Conservation (phyloP, 2,329 filamentous ascomycete species). For the Tolypocladium sp. region DNA sequence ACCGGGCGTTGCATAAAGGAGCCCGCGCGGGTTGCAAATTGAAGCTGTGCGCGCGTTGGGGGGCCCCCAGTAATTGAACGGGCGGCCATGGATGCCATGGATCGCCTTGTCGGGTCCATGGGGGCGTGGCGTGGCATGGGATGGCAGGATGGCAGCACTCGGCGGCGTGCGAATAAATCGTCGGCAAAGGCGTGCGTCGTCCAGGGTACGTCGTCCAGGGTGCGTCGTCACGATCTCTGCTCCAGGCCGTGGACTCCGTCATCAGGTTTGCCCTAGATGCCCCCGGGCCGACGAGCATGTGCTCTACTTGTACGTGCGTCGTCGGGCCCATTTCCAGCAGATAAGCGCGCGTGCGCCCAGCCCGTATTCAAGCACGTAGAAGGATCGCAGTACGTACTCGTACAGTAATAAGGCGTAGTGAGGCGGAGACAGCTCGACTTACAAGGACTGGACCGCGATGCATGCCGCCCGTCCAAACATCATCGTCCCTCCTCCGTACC, state of each 20-base stretch:
- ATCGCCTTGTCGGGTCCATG: not conserved
- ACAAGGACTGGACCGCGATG: not conserved
- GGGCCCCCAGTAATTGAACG: not conserved
- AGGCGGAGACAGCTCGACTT: not conserved
- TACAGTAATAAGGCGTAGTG: not conserved
- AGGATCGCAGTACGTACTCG: not conserved
- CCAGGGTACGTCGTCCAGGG: not conserved
- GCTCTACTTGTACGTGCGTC: not conserved
- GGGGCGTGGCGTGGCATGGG: not conserved
- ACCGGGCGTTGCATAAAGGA: not conserved
- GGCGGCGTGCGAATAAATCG: too few relatives aligned
- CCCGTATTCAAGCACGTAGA: not conserved
- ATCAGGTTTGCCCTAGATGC: not conserved
- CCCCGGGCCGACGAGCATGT: not conserved
- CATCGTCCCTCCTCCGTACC: not conserved
- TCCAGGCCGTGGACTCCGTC: not conserved
- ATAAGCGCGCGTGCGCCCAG: not conserved
- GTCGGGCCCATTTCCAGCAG: not conserved
- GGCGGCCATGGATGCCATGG: too few relatives aligned
- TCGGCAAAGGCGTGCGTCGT: not conserved
- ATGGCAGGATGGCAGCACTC: not conserved
- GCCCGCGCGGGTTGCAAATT: not conserved
- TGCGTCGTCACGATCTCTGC: not conserved
- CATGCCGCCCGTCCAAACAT: not conserved
- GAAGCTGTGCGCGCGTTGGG: not conserved